Percentiles rank a stretch among this genome's conserved stretches.
phyloP scores from a whole-genome alignment of 805 yeast genomes.

The Dipodascus geniculatus region DNA sequence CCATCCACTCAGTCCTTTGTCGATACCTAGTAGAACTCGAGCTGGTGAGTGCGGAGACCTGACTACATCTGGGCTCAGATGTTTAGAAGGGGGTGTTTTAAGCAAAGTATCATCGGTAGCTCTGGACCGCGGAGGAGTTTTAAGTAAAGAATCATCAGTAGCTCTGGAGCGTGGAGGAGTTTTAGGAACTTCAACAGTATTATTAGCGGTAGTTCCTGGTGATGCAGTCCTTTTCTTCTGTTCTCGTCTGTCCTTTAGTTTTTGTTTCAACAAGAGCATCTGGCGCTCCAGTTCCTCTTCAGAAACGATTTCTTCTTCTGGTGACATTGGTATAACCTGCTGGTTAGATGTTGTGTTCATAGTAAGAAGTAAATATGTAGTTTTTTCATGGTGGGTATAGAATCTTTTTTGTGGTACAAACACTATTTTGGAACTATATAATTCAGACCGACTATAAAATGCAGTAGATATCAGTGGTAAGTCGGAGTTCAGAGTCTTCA shows the following conservation, averaged over 20 bases:
- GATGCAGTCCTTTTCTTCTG: background rate
- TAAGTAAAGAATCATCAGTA: background rate
- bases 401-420: too few species aligned
- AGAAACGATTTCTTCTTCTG: background rate
- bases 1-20: conserved; percentile 12
- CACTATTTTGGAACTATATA: too few species aligned
- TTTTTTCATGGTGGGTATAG: too few species aligned
- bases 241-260: background rate
- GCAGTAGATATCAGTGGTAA: too few species aligned
- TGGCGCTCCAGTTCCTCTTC: background rate
- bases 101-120: background rate
- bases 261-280: background rate
- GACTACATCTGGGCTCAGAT: background rate
- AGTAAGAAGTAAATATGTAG: background rate
- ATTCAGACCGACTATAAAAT: too few species aligned
- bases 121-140: background rate
- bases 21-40: conserved; percentile 16
- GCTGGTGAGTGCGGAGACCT: conserved; percentile 13
- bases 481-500: too few species aligned
- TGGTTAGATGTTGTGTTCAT: background rate
- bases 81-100: background rate
- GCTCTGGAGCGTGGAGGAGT: background rate
- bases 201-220: too few species aligned
- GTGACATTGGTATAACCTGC: background rate
- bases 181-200: background rate